These are phyloP conservation scores for Trifolium repens DNA, from an alignment of 306 rosid genomes.

Conservation along the genomic window DNA sequence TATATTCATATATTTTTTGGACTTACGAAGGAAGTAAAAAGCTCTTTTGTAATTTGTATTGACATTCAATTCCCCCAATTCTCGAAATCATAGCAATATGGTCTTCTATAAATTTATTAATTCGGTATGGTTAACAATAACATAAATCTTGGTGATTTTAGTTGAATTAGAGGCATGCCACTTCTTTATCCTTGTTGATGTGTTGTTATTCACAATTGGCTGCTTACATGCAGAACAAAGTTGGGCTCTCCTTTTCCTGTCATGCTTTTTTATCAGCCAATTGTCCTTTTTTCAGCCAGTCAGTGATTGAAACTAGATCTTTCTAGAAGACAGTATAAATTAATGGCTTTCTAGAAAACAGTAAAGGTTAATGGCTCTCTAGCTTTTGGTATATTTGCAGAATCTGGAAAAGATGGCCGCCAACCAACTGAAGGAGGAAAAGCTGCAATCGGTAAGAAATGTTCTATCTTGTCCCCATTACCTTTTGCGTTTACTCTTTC, in stretches of 20 bases:
- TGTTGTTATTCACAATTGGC: slow-evolving; percentile 2
- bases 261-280: not conserved
- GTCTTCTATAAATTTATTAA: not conserved
- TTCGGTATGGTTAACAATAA: slow-evolving; percentile 22
- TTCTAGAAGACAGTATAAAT: not conserved
- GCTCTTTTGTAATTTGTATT: not conserved
- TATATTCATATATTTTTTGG: not conserved
- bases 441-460: slow-evolving; percentile 7
- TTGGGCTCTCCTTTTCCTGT: not conserved
- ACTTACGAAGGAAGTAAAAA: slow-evolving; percentile 3
- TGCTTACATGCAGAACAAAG: slow-evolving; percentile 2
- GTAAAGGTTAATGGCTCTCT: too few relatives aligned
- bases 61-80: not conserved
- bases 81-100: not conserved
- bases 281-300: not conserved
- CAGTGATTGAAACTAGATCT: slow-evolving; percentile 16
- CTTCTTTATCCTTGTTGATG: slow-evolving; percentile 8
- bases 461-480: not conserved
- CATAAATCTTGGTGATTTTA: slow-evolving; percentile 6
- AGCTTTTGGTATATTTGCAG: slow-evolving; percentile 28
- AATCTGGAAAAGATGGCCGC: slow-evolving; percentile 30
- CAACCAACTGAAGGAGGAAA: slow-evolving; percentile 3
- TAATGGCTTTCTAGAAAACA: not conserved
- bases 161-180: not conserved
- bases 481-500: not conserved